These are phyloP conservation scores for Fusarium gaditjirri DNA, from an alignment of 2,329 filamentous ascomycete genomes.

Conservation along the genomic window DNA sequence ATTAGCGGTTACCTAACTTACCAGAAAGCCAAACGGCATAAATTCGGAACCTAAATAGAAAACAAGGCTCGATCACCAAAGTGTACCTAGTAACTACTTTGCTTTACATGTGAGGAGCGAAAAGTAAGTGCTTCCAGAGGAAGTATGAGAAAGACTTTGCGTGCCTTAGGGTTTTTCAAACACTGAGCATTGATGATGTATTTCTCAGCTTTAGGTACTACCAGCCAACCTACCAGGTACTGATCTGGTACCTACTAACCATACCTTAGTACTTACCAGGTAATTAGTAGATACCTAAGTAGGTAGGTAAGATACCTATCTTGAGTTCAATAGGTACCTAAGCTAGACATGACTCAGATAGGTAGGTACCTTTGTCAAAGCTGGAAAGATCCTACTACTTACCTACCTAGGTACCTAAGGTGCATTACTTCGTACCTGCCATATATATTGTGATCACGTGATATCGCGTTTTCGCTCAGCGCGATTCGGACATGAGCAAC, in stretches of 20 bases:
- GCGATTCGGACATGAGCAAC: slow-evolving; percentile 5
- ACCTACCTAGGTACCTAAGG: too few species aligned
- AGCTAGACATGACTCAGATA: too few species aligned
- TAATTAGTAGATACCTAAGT: too few species aligned
- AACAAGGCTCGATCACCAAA: background rate
- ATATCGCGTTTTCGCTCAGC: slow-evolving; percentile 43
- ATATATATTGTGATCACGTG: slow-evolving; percentile 10
- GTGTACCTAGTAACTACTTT: background rate
- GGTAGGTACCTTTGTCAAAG: too few species aligned
- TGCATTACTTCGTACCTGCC: background rate
- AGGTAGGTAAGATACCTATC: too few species aligned
- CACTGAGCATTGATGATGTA: background rate
- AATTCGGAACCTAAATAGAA: slow-evolving; percentile 3
- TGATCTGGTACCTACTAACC: background rate
- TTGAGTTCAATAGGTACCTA: too few species aligned
- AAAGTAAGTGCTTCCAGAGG: background rate
- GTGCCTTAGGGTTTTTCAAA: background rate
- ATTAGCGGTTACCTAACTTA: slow-evolving; percentile 19
- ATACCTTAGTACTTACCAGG: too few species aligned
- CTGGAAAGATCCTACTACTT: background rate
- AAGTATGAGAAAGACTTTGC: background rate
- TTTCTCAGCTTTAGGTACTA: background rate
- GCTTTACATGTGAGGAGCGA: background rate
- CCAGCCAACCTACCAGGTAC: background rate
- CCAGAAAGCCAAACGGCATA: background rate